Conservation (phyloP, 2,329 filamentous ascomycete genomes). For the Tolypocladium amazonense region DNA sequence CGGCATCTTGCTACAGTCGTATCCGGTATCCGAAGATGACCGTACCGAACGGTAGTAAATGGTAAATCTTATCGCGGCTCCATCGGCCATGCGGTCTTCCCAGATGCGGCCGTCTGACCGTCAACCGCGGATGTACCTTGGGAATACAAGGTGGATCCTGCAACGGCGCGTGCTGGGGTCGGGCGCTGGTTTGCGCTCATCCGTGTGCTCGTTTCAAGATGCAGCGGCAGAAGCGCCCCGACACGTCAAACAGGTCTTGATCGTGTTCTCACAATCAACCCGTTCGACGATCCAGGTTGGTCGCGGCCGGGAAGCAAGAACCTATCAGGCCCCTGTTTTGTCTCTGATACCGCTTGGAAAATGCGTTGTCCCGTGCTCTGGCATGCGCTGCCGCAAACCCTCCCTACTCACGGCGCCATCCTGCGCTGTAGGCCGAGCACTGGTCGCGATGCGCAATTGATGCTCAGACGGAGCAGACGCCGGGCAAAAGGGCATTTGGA, state of each 20-base stretch:
- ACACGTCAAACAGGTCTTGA: neutral
- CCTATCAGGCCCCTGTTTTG: neutral
- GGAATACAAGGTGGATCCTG: neutral
- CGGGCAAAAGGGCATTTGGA: neutral
- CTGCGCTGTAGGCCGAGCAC: neutral
- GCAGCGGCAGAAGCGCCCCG: neutral
- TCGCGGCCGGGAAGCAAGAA: neutral
- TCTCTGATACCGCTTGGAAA: neutral
- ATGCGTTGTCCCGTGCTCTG: neutral
- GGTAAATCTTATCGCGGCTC: neutral
- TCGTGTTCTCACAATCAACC: neutral
- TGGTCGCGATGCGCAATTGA: neutral
- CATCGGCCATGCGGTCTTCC: too few relatives aligned
- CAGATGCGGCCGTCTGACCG: neutral
- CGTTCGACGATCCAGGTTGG: neutral
- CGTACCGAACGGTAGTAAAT: neutral
- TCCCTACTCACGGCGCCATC: neutral
- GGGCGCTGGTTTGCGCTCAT: neutral
- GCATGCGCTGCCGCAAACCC: neutral
- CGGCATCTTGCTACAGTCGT: neutral
- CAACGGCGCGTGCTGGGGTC: neutral
- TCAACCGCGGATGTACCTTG: neutral
- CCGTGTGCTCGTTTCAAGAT: neutral
- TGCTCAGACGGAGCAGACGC: neutral
- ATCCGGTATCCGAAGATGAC: neutral